Percentiles rank a stretch among this genome's conserved stretches.
phyloP scores from a whole-genome alignment of 805 yeast species.

The Kodamaea kaohsiungensis region DNA sequence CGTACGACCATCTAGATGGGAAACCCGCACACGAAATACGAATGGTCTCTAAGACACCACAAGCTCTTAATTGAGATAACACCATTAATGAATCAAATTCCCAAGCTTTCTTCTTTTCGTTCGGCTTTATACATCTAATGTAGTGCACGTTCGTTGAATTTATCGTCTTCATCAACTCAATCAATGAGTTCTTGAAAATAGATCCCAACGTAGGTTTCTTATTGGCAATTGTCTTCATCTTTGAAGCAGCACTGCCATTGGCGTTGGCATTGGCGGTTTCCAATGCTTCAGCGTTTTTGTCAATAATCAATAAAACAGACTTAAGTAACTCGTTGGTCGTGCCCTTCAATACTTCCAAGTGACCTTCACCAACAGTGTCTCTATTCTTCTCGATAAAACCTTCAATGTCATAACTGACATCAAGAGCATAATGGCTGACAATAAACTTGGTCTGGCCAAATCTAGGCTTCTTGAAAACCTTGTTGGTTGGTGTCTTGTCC shows the following conservation, averaged over 20 bases:
- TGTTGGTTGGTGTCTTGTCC: constrained; percentile 71
- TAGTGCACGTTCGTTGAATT: constrained; percentile 95
- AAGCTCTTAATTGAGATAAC: constrained; percentile 90
- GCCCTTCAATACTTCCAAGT: constrained; percentile 75
- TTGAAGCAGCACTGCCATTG: constrained; percentile 9
- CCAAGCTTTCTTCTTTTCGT: constrained; percentile 94
- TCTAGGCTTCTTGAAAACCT: constrained; percentile 87
- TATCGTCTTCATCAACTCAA: constrained; percentile 90
- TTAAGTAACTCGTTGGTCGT: constrained; percentile 66
- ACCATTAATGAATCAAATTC: constrained; percentile 95
- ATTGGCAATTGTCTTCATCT: constrained; percentile 44
- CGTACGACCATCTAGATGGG: constrained; percentile 95
- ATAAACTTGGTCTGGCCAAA: constrained; percentile 90
- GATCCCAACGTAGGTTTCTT: constrained; percentile 94
- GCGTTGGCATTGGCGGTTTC: constrained; percentile 32
- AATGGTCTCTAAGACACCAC: constrained; percentile 97
- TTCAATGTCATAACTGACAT: constrained; percentile 86
- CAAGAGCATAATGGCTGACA: constrained; percentile 92
- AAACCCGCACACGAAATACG: constrained; percentile 97
- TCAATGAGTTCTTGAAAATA: constrained; percentile 87
- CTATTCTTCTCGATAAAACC: constrained; percentile 97
- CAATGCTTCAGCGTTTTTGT: constrained; percentile 53
- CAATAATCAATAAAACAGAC: constrained; percentile 65
- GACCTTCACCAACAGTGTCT: constrained; percentile 97
- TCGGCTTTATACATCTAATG: constrained; percentile 96